Evolutionary conservation across 2,329 filamentous ascomycete species (phyloP), one percentile per base, ranked within the genome.

Genomic region (Alternaria incomplexa): DNA sequence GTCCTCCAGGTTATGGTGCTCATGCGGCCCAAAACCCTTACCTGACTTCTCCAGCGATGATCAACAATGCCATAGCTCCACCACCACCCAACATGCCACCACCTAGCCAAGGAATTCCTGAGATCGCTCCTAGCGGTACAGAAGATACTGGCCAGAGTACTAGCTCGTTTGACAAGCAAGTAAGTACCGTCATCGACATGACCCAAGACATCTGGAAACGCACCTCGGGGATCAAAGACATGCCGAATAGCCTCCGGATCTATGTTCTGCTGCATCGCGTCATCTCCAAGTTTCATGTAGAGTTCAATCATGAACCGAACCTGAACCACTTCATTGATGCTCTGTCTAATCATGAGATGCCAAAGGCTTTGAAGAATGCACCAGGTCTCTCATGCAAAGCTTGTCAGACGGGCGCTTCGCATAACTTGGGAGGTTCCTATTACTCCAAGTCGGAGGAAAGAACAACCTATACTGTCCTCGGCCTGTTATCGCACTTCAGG

Each of bases 251-350:
- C 63, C 83, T 92, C 50, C 88, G 88, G 67, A 83, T 91, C 15
- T 86, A 87, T 63, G 85, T 88, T 50, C 82, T 91, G 10, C 84
- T 94, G 45, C 84, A 90, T 72, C 88, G 91, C 73, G 80, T 89
- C 55, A 83, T 86, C 59, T 84, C 84, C 58, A 83, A 83, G 36
- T 92, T 90, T 72, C 82, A 84, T 46, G 77, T 85, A 15, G 83
- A 83, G 52, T 92, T 90, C 74, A 81, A 81, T 15, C 83, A 88
- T 63, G 83, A 85, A 44, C 86, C 88, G 1, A 82, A 85, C 9
- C 73, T 93, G 32, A 79, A 86, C 85, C 60, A 89, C 88, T 77
- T 85, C 63, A 80, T 81, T 46, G 80, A 81, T 69, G 82, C 81
- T 45, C 73, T 84, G 62, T 79, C 78, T 28, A 81, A 76, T 53